These are phyloP conservation scores for Epichloe brachyelytri DNA, from an alignment of 2,329 filamentous ascomycete genomes.

Conservation along the genomic window DNA sequence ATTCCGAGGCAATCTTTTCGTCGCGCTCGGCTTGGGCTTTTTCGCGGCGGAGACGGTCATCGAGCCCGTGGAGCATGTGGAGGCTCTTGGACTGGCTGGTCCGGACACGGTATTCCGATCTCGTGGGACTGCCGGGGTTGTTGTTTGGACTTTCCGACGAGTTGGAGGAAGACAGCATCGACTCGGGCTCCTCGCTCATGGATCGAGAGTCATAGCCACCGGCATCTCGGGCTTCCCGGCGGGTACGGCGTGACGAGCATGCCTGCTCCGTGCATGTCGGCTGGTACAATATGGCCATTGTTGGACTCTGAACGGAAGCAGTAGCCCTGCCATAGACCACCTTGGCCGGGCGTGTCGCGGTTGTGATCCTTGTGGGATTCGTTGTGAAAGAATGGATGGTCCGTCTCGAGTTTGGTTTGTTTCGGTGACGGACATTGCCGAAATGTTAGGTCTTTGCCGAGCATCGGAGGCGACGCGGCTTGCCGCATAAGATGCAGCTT, in stretches of 20 bases:
- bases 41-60: slow-evolving; percentile 36
- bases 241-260: slow-evolving; percentile 39
- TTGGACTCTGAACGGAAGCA: slow-evolving; percentile 35
- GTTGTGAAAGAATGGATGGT: slow-evolving; percentile 46
- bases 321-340: slow-evolving; percentile 68
- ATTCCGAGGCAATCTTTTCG: slow-evolving; percentile 50
- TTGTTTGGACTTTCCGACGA: slow-evolving; percentile 9
- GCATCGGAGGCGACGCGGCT: slow-evolving; percentile 67
- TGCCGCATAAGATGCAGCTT: slow-evolving; percentile 35
- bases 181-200: slow-evolving; percentile 28
- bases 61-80: slow-evolving; percentile 37
- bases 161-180: slow-evolving; percentile 14
- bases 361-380: slow-evolving; percentile 33
- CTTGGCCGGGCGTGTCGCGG: slow-evolving; percentile 41
- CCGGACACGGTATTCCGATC: slow-evolving; percentile 15
- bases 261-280: slow-evolving; percentile 30
- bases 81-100: slow-evolving; percentile 28
- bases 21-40: slow-evolving; percentile 37
- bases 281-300: slow-evolving; percentile 25
- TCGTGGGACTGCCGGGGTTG: slow-evolving; percentile 7
- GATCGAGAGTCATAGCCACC: slow-evolving; percentile 27
- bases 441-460: slow-evolving; percentile 69
- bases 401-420: slow-evolving; percentile 70
- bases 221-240: slow-evolving; percentile 27
- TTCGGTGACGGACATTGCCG: slow-evolving; percentile 74